These are phyloP conservation scores for Leptomonas seymouri DNA, from an alignment of 208 protist species.

Conservation along the genomic window DNA sequence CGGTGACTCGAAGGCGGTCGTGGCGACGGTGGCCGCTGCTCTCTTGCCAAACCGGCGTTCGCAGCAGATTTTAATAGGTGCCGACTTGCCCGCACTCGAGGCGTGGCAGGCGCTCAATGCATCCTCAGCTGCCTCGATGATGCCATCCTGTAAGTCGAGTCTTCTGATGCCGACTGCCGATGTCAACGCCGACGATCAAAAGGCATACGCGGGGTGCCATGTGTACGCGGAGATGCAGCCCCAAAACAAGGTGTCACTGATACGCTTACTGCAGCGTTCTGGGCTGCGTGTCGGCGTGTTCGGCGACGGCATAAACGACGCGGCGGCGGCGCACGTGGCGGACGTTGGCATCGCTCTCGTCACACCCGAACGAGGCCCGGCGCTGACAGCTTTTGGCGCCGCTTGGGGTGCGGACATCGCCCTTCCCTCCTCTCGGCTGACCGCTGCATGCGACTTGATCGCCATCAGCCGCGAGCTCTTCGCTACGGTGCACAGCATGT, in stretches of 20 bases:
- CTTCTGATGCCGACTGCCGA: neutral
- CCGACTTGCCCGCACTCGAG: slow-evolving; percentile 9
- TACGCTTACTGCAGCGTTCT: slow-evolving; percentile 78
- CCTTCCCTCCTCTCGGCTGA: slow-evolving; percentile 10
- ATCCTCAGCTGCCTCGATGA: neutral
- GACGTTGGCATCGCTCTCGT: slow-evolving; percentile 94
- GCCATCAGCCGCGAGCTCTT: slow-evolving; percentile 18
- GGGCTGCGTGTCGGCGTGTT: slow-evolving; percentile 91
- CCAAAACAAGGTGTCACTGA: slow-evolving; percentile 46
- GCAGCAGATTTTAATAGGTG: slow-evolving; percentile 10
- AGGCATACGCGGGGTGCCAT: slow-evolving; percentile 31
- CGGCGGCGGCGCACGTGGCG: slow-evolving; percentile 91
- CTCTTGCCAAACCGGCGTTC: neutral
- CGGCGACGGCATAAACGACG: slow-evolving; percentile 97
- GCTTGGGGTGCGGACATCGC: slow-evolving; percentile 29
- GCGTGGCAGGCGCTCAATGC: neutral
- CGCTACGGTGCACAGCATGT: slow-evolving; percentile 16
- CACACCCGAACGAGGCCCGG: slow-evolving; percentile 13
- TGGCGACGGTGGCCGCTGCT: slow-evolving; percentile 14
- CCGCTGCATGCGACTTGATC: slow-evolving; percentile 5
- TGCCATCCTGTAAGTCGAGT: neutral
- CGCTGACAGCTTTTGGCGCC: slow-evolving; percentile 4
- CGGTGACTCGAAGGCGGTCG: slow-evolving; percentile 50
- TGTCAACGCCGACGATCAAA: slow-evolving; percentile 16
- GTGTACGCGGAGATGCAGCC: slow-evolving; percentile 91